phyloP scores from a whole-genome alignment of 2,329 filamentous ascomycete species.

The Laburnicola sp. region DNA sequence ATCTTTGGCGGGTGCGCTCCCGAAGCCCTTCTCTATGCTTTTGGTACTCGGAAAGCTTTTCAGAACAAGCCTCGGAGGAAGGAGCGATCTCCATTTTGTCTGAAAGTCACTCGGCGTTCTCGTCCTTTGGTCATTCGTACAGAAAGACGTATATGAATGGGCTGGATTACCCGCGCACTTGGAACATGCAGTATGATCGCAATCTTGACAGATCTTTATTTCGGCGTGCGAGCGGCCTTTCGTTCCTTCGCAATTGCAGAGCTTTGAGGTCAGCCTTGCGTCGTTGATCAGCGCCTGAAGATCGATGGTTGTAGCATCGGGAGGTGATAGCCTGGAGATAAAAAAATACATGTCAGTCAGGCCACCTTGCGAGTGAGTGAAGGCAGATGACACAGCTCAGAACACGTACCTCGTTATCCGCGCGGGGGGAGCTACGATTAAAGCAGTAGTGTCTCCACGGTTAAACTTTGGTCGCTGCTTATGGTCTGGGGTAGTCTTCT shows the following conservation, averaged over 20 bases:
- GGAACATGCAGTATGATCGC: slow-evolving; percentile 59
- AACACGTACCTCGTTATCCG: too few species aligned
- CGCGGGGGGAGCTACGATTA: too few species aligned
- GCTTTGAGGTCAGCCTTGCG: slow-evolving; percentile 45
- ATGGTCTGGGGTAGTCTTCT: neutral
- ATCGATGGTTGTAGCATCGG: neutral
- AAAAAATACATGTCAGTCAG: too few species aligned
- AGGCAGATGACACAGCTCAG: too few species aligned
- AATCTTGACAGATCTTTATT: slow-evolving; percentile 56
- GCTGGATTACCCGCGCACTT: slow-evolving; percentile 59
- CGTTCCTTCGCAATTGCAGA: slow-evolving; percentile 62
- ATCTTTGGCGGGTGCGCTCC: neutral
- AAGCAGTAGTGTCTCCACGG: too few species aligned
- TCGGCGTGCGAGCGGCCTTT: slow-evolving; percentile 40
- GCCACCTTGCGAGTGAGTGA: too few species aligned
- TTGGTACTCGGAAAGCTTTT: slow-evolving; percentile 20
- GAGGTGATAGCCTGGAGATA: too few species aligned
- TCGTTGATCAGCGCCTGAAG: slow-evolving; percentile 14
- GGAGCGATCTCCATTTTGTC: slow-evolving; percentile 37
- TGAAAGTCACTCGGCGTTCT: slow-evolving; percentile 50
- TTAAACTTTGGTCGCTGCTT: too few species aligned
- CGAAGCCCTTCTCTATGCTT: neutral
- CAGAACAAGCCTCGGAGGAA: slow-evolving; percentile 29
- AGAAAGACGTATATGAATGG: slow-evolving; percentile 47
- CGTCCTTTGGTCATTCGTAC: slow-evolving; percentile 28